A percentile compares a stretch with the other conserved stretches of the same genome.
These are phyloP conservation scores for Suhomyces ambrosiae DNA, from an alignment of 1,139 yeast species.

Conservation along the genomic window DNA sequence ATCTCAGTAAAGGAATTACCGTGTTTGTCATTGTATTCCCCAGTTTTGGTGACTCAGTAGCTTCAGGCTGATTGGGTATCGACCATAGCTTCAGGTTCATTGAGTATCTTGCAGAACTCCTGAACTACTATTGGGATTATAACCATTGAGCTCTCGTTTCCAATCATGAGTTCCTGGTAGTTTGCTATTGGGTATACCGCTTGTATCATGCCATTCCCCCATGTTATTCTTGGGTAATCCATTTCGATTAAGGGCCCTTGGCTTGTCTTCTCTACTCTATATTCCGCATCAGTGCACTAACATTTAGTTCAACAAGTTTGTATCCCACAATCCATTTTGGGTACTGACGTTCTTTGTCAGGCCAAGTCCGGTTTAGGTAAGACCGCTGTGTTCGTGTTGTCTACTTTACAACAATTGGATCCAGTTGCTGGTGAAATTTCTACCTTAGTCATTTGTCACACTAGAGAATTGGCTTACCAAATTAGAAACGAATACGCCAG, in stretches of 20 bases:
- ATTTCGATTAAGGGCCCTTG: not conserved
- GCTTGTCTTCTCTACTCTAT: not conserved
- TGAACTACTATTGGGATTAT: too few species aligned
- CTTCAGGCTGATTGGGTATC: too few species aligned
- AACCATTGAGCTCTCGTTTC: too few species aligned
- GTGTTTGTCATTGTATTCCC: too few species aligned
- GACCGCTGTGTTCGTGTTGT: conserved; percentile 95
- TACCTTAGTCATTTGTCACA: conserved; percentile 93
- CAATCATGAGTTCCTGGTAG: too few species aligned
- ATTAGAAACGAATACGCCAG: conserved; percentile 96
- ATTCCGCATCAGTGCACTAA: conserved; percentile 14
- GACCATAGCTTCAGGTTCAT: too few species aligned
- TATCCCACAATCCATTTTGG: conserved; percentile 96
- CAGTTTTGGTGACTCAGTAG: too few species aligned
- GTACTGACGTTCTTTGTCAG: conserved; percentile 97
- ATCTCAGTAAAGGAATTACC: not conserved
- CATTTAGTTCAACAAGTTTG: conserved; percentile 91
- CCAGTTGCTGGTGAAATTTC: conserved; percentile 97
- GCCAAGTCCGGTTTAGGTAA: conserved; percentile 99
- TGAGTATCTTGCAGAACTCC: too few species aligned
- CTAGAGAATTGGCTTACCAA: conserved; percentile 98
- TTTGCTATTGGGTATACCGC: too few species aligned
- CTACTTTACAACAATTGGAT: conserved; percentile 95
- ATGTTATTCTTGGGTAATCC: too few species aligned
- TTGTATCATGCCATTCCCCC: too few species aligned